Conservation (phyloP, 176 grass and related monocot genomes). For the Tillandsia leiboldiana region DNA sequence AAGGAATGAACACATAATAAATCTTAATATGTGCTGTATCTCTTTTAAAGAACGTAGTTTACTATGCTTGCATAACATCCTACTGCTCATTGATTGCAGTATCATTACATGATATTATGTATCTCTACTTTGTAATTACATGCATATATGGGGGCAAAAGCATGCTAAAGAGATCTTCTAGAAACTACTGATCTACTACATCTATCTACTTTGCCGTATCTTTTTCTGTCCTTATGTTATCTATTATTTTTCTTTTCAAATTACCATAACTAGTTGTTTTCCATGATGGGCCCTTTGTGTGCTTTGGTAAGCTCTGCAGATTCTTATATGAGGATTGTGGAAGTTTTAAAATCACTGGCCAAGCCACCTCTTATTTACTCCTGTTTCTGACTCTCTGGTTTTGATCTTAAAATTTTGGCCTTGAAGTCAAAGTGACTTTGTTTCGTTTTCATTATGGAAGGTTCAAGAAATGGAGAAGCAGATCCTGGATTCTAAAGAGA, state of each 20-base stretch:
- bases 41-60: neutral
- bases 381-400: too few species aligned
- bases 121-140: neutral
- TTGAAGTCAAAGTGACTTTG: conserved; percentile 3
- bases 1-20: neutral
- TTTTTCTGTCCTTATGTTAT: too few species aligned
- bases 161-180: neutral
- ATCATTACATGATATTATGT: neutral
- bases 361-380: neutral
- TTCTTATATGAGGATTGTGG: neutral
- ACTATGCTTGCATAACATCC: neutral
- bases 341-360: neutral
- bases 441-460: conserved; percentile 33
- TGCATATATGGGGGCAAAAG: neutral
- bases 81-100: neutral
- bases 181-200: neutral
- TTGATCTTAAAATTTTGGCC: neutral
- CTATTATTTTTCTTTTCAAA: neutral
- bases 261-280: neutral
- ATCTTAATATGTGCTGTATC: neutral
- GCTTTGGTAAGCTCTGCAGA: neutral
- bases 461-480: conserved; percentile 65
- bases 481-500: conserved; percentile 90
- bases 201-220: too few species aligned
- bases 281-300: neutral